Conservation (phyloP, 2,329 filamentous ascomycete genomes). For the Capronia americana region DNA sequence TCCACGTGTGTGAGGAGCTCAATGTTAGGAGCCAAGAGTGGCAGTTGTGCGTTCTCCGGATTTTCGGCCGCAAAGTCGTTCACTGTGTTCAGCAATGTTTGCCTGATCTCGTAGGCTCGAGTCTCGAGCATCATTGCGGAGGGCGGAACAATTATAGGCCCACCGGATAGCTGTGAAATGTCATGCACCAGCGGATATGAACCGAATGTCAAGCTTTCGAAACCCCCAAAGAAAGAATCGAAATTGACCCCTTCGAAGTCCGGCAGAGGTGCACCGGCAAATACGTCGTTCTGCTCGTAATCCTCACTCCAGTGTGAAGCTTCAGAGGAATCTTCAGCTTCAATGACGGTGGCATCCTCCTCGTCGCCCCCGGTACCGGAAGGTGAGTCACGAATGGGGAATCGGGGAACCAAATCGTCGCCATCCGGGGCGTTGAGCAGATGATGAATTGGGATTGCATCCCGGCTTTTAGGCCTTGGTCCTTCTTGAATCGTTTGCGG, state of each 20-base stretch:
- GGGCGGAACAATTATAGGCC: constrained; percentile 14
- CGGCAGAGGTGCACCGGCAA: constrained; percentile 22
- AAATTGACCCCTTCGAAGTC: constrained; percentile 27
- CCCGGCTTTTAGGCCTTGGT: constrained; percentile 29
- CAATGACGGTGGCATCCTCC: constrained; percentile 20
- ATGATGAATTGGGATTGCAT: constrained; percentile 36
- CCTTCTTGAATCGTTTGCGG: constrained; percentile 18
- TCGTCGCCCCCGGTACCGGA: constrained; percentile 21
- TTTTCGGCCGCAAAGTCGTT: constrained; percentile 21
- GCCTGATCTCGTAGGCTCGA: constrained; percentile 31
- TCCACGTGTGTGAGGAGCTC: constrained; percentile 44
- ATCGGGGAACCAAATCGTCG: constrained; percentile 31
- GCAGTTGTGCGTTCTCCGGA: constrained; percentile 23
- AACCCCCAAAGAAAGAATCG: constrained; percentile 33
- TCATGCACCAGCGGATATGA: constrained; percentile 27
- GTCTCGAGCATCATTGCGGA: constrained; percentile 30
- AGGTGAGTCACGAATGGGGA: constrained; percentile 29
- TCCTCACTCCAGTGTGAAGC: constrained; percentile 36
- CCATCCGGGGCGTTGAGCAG: constrained; percentile 31
- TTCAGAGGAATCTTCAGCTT: constrained; percentile 32
- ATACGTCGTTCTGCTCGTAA: constrained; percentile 30
- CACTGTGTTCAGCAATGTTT: constrained; percentile 26
- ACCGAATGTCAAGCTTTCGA: constrained; percentile 28
- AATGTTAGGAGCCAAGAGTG: constrained; percentile 24
- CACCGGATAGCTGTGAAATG: constrained; percentile 21